Conservation (phyloP, 345 rosid genomes). For the Moricandia moricandioides region DNA sequence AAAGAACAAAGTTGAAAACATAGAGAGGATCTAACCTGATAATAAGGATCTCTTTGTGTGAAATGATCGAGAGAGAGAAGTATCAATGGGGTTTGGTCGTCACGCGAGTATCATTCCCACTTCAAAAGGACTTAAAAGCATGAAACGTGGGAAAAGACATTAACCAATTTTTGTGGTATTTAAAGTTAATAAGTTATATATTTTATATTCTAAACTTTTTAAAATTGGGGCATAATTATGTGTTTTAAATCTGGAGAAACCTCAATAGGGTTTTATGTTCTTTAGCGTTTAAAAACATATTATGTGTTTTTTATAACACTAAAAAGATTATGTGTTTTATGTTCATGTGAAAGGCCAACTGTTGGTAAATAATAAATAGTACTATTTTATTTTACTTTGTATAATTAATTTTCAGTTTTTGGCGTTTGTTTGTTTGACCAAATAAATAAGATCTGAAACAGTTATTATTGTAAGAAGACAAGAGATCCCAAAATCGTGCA, state of each 20-base stretch:
- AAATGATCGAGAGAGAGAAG: constrained; percentile 4
- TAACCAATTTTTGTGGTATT: background rate
- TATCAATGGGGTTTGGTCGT: constrained; percentile 25
- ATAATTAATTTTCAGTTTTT: no score
- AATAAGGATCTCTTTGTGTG: constrained; percentile 22
- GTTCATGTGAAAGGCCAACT: background rate
- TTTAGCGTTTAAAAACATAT: no score
- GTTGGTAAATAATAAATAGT: background rate
- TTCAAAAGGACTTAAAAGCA: background rate
- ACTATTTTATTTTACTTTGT: no score
- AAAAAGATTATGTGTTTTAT: background rate
- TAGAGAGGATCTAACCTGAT: constrained; percentile 26
- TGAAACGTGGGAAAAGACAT: constrained; percentile 14
- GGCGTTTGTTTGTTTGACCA: background rate
- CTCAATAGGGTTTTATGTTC: no score
- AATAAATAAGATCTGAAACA: background rate
- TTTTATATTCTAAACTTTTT: background rate
- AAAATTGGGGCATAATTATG: background rate
- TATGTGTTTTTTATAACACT: no score
- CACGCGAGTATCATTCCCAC: constrained; percentile 37
- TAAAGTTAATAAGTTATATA: background rate
- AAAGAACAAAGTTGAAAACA: background rate
- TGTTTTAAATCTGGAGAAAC: no score
- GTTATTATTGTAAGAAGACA: background rate
- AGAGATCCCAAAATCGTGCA: background rate